Conservation (phyloP, 441 rosid genomes). For the Bruguiera hainesii region DNA sequence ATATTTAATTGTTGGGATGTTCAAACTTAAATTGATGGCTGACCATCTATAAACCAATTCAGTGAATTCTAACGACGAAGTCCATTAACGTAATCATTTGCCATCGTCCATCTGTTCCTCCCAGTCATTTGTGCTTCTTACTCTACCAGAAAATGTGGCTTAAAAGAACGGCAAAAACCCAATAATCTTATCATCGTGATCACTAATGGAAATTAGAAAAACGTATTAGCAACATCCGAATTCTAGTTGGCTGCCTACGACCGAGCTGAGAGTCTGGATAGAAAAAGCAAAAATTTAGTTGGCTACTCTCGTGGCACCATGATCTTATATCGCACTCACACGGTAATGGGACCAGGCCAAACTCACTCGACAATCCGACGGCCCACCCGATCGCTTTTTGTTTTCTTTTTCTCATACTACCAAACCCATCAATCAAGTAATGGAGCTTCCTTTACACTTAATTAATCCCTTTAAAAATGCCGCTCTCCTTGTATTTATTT, state of each 20-base stretch:
- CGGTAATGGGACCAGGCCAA: neutral
- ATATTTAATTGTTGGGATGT: no score
- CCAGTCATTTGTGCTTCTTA: no score
- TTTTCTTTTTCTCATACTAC: no score
- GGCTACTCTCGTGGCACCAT: constrained; percentile 16
- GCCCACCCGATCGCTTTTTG: neutral
- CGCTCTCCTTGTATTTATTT: no score
- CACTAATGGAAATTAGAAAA: neutral
- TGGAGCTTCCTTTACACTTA: no score
- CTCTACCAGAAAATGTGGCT: no score
- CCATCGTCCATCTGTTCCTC: neutral
- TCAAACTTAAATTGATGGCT: neutral
- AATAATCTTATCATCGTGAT: neutral
- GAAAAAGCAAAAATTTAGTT: neutral
- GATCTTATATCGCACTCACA: neutral
- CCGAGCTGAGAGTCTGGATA: no score
- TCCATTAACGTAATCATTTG: constrained; percentile 1
- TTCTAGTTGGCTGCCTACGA: neutral
- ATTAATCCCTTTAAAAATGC: neutral
- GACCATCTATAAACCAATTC: constrained; percentile 18
- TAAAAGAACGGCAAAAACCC: neutral
- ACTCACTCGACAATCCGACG: constrained; percentile 10
- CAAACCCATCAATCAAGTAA: no score
- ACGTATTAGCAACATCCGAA: no score
- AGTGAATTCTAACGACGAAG: constrained; percentile 11